Conservation (phyloP, 768 basidiomycete species). For the Podaxis sp. region DNA sequence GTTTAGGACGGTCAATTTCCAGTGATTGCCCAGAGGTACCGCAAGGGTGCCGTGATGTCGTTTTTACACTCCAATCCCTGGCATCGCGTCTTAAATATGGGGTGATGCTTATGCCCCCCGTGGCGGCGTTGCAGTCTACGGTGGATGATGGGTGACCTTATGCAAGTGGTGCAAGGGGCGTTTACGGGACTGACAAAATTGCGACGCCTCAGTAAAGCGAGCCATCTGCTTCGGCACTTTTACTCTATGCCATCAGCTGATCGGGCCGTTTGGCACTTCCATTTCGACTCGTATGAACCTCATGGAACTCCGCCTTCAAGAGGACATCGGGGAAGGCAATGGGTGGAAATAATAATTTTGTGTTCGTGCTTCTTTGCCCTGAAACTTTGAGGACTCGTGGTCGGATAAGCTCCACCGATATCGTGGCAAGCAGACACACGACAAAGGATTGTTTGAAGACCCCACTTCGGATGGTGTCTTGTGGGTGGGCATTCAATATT, state of each 20-base stretch:
- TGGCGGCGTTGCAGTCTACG: neutral
- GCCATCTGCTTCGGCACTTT: neutral
- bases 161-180: neutral
- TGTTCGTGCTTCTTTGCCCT: neutral
- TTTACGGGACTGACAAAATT: neutral
- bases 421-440: neutral
- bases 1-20: neutral
- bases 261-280: neutral
- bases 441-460: neutral
- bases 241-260: neutral
- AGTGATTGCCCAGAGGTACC: too few species aligned
- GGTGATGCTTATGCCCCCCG: neutral
- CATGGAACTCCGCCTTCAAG: neutral
- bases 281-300: neutral
- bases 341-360: neutral
- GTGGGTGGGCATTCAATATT: neutral
- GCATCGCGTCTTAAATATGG: neutral
- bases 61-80: neutral
- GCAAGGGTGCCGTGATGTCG: too few species aligned
- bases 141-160: too few species aligned
- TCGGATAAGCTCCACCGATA: neutral
- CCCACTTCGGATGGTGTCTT: neutral
- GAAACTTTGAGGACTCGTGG: neutral
- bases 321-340: neutral
- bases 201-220: neutral